phyloP scores from a whole-genome alignment of 148 eudicot genomes.

The Salicornia ramosissima region DNA sequence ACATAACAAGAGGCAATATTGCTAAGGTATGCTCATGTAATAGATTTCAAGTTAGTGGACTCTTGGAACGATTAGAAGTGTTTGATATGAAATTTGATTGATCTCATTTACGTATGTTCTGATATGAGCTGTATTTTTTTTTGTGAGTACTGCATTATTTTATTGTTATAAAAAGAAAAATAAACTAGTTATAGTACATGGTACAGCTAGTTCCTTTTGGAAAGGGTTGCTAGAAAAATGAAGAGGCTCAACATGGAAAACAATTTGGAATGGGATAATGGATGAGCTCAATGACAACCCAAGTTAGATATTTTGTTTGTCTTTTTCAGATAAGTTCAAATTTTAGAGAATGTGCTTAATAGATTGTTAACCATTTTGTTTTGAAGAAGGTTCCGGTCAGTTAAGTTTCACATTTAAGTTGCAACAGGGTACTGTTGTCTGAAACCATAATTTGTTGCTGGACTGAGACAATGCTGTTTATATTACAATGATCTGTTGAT shows the following conservation, averaged over 20 bases:
- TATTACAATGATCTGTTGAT: not conserved
- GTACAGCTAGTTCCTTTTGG: not conserved
- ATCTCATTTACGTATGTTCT: not conserved
- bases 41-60: not conserved
- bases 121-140: not conserved
- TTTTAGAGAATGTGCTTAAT: not conserved
- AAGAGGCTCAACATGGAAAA: not conserved
- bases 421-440: not conserved
- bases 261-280: not conserved
- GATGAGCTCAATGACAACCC: not conserved
- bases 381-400: no score
- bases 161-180: not conserved
- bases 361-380: no score
- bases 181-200: not conserved
- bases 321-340: not conserved
- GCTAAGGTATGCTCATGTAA: conserved; percentile 45
- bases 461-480: not conserved
- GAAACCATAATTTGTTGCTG: not conserved
- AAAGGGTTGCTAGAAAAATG: not conserved
- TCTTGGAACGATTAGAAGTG: not conserved
- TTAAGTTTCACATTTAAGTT: not conserved
- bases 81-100: conserved; percentile 5
- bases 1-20: conserved; percentile 57
- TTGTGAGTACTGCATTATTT: not conserved
- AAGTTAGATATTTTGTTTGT: not conserved